These are phyloP conservation scores for Ramaria rubella DNA, from an alignment of 768 basidiomycete species.

Conservation along the genomic window DNA sequence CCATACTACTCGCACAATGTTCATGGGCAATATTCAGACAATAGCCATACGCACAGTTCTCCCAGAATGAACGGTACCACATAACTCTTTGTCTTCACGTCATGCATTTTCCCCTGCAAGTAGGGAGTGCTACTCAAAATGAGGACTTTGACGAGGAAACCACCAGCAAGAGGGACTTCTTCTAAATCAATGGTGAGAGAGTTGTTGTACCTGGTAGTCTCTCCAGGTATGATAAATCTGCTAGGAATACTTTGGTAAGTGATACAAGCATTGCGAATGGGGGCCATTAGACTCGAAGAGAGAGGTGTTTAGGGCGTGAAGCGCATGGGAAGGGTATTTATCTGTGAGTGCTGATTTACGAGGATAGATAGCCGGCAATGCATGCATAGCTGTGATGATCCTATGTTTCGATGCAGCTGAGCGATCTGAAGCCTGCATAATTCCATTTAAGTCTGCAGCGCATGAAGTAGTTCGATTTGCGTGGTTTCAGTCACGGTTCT, in stretches of 20 bases:
- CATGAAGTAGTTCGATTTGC: too few relatives aligned
- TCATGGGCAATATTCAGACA: background rate
- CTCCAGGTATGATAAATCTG: slow-evolving; percentile 23
- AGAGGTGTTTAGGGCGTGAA: too few relatives aligned
- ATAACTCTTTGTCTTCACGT: slow-evolving; percentile 7
- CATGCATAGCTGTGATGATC: too few relatives aligned
- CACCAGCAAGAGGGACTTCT: slow-evolving; percentile 35
- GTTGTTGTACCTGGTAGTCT: slow-evolving; percentile 40
- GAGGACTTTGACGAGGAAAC: slow-evolving; percentile 45
- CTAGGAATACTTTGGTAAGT: background rate
- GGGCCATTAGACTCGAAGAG: too few relatives aligned
- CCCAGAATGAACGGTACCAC: slow-evolving; percentile 17
- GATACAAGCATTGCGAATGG: background rate
- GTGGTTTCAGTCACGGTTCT: too few relatives aligned
- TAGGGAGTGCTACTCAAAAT: slow-evolving; percentile 43
- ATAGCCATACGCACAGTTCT: slow-evolving; percentile 21
- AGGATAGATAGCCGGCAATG: too few relatives aligned
- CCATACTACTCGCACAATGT: slow-evolving; percentile 17
- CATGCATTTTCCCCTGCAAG: slow-evolving; percentile 35
- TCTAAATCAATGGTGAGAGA: slow-evolving; percentile 45
- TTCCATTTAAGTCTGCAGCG: too few relatives aligned
- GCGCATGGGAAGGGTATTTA: too few relatives aligned
- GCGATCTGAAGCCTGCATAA: too few relatives aligned
- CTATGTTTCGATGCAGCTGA: too few relatives aligned
- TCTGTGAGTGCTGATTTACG: too few relatives aligned